Evolutionary conservation across 2,329 filamentous ascomycete species (phyloP).

Genomic region (Thermothelomyces thermophilus): DNA sequence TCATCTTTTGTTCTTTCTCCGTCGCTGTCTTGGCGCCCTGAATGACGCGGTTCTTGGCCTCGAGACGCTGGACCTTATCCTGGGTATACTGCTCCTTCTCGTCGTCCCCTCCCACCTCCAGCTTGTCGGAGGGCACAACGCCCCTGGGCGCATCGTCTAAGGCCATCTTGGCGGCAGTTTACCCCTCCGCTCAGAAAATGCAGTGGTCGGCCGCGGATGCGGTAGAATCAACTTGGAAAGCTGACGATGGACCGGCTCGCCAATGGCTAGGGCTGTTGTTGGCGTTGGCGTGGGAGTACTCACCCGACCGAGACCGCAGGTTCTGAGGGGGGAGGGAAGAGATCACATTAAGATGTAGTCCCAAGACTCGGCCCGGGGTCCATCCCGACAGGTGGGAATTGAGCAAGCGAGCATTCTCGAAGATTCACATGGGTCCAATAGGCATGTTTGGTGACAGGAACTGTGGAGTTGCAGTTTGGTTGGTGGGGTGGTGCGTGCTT

Average conservation of each 20-base stretch:
- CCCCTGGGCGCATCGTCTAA: conserved; percentile 4
- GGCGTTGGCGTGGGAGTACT: too few species aligned
- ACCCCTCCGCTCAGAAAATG: not conserved
- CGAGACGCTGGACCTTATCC: conserved; percentile 17
- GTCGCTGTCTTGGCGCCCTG: conserved; percentile 45
- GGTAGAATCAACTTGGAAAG: too few species aligned
- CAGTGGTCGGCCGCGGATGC: too few species aligned
- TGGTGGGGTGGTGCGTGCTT: not conserved
- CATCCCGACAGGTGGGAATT: not conserved
- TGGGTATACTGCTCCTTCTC: conserved; percentile 16
- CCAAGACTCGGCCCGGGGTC: not conserved
- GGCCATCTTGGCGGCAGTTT: conserved; percentile 8
- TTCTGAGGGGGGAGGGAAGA: conserved; percentile 5
- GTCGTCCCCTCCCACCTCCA: not conserved
- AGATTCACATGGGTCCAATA: conserved; percentile 10
- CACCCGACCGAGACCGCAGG: not conserved
- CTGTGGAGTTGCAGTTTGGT: not conserved
- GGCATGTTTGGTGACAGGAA: not conserved
- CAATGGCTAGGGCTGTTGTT: not conserved
- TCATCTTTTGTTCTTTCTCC: conserved; percentile 63
- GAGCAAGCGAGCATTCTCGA: not conserved
- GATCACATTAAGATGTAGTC: not conserved
- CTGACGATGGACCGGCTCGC: not conserved
- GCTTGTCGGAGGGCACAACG: not conserved
- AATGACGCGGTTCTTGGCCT: conserved; percentile 33